Evolutionary conservation across 352 stramenopile genomes (phyloP), one percentile per base, ranked within the genome.

Genomic region (Thraustochytrium aureum): DNA sequence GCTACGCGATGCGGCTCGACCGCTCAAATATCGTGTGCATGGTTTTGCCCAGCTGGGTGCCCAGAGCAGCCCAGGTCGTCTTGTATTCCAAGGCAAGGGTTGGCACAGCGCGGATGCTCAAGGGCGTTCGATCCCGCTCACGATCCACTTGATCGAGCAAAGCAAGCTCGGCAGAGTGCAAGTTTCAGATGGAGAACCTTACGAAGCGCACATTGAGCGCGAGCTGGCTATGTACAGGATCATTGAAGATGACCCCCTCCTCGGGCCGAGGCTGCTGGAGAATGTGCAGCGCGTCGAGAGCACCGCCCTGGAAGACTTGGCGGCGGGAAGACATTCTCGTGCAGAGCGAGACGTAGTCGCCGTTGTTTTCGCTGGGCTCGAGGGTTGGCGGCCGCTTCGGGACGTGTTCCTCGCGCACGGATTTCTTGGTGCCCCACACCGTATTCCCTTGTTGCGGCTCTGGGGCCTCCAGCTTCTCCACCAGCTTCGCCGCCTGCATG

Each of bases 191-290:
- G 69, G 69, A 6, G 37, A 67, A 39, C 50, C 59, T 6, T 79
- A 79, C 22, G 69, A 72, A 14, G 69, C 52, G 26, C 69, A 79
- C 47, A 10, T 79, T 0, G 69, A 79, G 50, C 69, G 69, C 0
- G 69, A 79, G 50, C 37, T 37, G 12, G 50, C 69, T 14, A 73
- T 79, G 69, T 79, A 79, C 56, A 41, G 69, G 12, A 45, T 79
- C 1, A 6, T 79, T 14, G 32, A 67, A 38, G 38, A 72, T 5
- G 69, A 79, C 20, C 4, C 43, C 2, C 22, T 67, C 26, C 10
- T 64, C 4, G 69, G 37, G 12, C 59, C 59, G 32, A n/a, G 20
- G 22, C 20, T 79, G n/a, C 22, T 79, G 17, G 69, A 79, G 7
- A 79, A 79, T 30, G 69, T 39, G 5, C 33, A 56, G 47, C 47